Conservation (phyloP, 2,329 filamentous ascomycete species). For the Trichoderma sp. region DNA sequence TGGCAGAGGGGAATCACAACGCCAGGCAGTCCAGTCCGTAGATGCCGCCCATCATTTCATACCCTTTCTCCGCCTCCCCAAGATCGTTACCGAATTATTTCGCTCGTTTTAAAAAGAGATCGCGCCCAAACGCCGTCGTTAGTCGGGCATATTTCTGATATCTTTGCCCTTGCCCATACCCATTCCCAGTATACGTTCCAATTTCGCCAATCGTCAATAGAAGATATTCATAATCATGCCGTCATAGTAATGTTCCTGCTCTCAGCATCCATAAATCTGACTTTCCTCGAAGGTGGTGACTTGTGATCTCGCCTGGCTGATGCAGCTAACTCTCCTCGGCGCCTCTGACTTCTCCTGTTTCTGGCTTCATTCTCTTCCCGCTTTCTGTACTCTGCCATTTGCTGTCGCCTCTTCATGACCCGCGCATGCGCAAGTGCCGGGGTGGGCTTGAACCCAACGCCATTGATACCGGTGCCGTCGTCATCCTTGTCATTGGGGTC, state of each 20-base stretch:
- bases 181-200: background rate
- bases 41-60: background rate
- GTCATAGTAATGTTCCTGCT: constrained; percentile 31
- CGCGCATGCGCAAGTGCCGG: constrained; percentile 58
- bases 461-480: constrained; percentile 65
- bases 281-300: constrained; percentile 33
- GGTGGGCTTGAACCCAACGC: constrained; percentile 64
- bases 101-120: background rate
- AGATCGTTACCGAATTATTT: background rate
- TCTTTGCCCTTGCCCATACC: background rate
- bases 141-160: background rate
- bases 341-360: constrained; percentile 51
- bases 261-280: constrained; percentile 43
- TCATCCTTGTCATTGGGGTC: constrained; percentile 63
- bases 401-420: constrained; percentile 55
- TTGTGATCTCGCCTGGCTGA: constrained; percentile 28
- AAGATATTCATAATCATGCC: constrained; percentile 25
- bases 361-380: constrained; percentile 61
- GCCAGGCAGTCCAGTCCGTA: background rate
- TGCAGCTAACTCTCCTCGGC: constrained; percentile 37
- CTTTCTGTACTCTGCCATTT: constrained; percentile 60
- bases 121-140: constrained; percentile 1
- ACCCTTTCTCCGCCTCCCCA: background rate
- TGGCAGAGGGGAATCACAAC: background rate
- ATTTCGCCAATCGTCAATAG: background rate